Evolutionary conservation across 306 rosid genomes (phyloP), one percentile per base, ranked within the genome.

Genomic region (Fagus crenata): DNA sequence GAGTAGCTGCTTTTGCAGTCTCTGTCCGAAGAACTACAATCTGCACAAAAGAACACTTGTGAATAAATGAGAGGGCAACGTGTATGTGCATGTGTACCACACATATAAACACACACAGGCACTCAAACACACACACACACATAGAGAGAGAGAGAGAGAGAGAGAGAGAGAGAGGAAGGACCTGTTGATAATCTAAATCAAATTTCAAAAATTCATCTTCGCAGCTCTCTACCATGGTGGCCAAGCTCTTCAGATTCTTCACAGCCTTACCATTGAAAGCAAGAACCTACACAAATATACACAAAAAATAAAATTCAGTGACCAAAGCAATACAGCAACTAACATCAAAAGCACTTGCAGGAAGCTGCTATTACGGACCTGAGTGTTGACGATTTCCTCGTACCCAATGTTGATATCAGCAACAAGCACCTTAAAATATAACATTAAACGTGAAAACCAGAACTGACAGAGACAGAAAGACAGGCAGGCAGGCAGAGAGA

Each of bases 321-420:
- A 72, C 17, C 69, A 31, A 63, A 31, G n/a, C 49, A 15, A 35
- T 61, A 4, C 49, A 67, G 51, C 33, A 39, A 39, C 32, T 6
- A n/a, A 65, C 46, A 65, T 39, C 71, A 65, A 39, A 32, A 40
- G 71, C 46, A 36, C 31, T 65, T 37, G 14, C 15, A n/a, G 49
- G 32, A 67, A 67, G 7, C 71, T 37, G 49, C 46, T 32, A 67
- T 75, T 72, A 15, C 74, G 71, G 36, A 93, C 99, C 99, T 91
- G 99, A 53, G 93, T 96, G 86, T 96, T 91, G 67, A 89, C 96
- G 17, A 96, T 91, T 54, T 96, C 99, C 83, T 96, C 99, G 65
- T 96, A 93, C 33, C 99, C 99, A n/a, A 96, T 92, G 82, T 92
- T 92, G 84, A 96, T 91, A 78, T 92, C 97, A 71, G 98, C 99